A percentile compares a stretch with the other conserved stretches of the same genome.
These are phyloP conservation scores for Trichosporon sp. DNA, from an alignment of 1,284 basidiomycete genomes.

Conservation along the genomic window DNA sequence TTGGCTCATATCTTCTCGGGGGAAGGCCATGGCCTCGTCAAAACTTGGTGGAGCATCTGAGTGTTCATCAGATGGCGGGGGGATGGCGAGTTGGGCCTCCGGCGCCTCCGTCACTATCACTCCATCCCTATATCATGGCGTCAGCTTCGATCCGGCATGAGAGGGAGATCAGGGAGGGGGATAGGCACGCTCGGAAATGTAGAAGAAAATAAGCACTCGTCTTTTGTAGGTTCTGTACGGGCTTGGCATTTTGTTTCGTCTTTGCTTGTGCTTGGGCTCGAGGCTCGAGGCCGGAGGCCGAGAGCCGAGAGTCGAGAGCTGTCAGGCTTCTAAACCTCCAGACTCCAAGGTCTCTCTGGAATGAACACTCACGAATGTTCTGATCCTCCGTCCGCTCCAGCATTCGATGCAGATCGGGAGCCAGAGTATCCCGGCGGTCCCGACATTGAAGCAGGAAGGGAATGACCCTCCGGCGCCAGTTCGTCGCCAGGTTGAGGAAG, in stretches of 20 bases:
- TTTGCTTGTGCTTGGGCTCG: not conserved
- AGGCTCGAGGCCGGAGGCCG: no score
- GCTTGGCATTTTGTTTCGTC: slow-evolving; percentile 1
- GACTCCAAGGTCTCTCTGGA: not conserved
- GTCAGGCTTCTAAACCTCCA: no score
- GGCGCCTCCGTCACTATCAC: not conserved
- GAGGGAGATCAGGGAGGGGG: not conserved
- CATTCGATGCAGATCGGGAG: no score
- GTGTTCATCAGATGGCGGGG: not conserved
- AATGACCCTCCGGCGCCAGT: not conserved
- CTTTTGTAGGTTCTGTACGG: not conserved
- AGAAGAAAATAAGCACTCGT: not conserved
- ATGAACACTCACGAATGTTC: not conserved
- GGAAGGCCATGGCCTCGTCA: not conserved
- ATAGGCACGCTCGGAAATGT: not conserved
- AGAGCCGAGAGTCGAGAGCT: no score
- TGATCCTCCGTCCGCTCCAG: no score
- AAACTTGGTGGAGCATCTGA: not conserved
- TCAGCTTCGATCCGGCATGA: not conserved
- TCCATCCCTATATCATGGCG: not conserved
- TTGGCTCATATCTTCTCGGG: no score
- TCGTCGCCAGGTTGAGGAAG: not conserved
- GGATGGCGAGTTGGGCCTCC: not conserved
- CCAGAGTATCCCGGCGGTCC: not conserved
- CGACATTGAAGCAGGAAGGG: not conserved